Evolutionary conservation across 768 basidiomycete species (phyloP).

Genomic region (Leccinum uliginosum): DNA sequence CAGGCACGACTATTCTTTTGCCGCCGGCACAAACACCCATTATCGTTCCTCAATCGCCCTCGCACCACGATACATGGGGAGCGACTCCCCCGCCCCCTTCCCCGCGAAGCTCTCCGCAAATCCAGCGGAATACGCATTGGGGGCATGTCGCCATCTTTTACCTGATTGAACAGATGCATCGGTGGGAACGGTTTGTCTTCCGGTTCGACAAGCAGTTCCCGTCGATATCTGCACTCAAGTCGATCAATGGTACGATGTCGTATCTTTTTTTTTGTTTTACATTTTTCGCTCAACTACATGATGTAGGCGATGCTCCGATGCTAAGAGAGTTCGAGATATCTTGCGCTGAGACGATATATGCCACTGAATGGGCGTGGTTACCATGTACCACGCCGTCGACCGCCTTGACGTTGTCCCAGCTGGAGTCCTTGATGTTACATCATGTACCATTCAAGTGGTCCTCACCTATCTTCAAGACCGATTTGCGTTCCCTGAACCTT

Average conservation of each 20-base stretch:
- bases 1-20: conserved; percentile 26
- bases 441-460: conserved; percentile 76
- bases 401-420: conserved; percentile 38
- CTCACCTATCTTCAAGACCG: conserved; percentile 62
- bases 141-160: conserved; percentile 79
- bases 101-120: conserved; percentile 24
- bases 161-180: conserved; percentile 72
- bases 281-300: conserved; percentile 1
- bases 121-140: conserved; percentile 62
- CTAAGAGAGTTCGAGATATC: conserved; percentile 76
- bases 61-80: conserved; percentile 38
- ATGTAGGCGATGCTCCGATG: conserved; percentile 64
- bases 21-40: conserved; percentile 41
- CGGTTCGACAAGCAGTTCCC: conserved; percentile 74
- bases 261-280: neutral
- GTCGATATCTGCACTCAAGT: conserved; percentile 69
- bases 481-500: conserved; percentile 55
- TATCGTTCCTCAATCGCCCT: conserved; percentile 43
- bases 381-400: conserved; percentile 44
- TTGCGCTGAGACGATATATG: conserved; percentile 58
- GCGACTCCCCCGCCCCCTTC: conserved; percentile 28
- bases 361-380: conserved; percentile 70
- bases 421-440: conserved; percentile 59
- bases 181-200: conserved; percentile 80
- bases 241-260: conserved; percentile 55